A percentile compares a stretch with the other conserved stretches of the same genome.
These are phyloP conservation scores for Russula sp. DNA, from an alignment of 768 basidiomycete species.

Conservation along the genomic window DNA sequence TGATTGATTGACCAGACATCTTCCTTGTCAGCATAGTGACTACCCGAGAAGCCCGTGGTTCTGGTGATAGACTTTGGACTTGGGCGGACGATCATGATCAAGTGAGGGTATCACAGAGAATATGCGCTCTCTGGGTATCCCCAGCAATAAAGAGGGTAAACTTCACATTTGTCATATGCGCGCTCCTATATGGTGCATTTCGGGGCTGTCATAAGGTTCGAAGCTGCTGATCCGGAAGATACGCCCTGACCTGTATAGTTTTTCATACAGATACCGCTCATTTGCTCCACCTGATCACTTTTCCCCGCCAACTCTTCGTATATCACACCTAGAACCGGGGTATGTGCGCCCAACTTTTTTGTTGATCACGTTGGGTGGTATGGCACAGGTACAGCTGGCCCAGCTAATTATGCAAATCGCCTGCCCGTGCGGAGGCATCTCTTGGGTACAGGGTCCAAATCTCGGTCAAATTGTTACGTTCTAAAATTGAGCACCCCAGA, in stretches of 20 bases:
- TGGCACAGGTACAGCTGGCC: too few species aligned
- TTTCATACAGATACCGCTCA: background rate
- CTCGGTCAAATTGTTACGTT: slow-evolving; percentile 47
- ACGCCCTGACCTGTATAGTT: background rate
- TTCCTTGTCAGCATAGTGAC: slow-evolving; percentile 37
- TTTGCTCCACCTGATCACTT: background rate
- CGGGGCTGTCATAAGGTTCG: slow-evolving; percentile 37
- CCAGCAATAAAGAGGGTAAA: slow-evolving; percentile 44
- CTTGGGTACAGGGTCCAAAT: slow-evolving; percentile 45
- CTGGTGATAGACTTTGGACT: background rate
- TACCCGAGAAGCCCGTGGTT: background rate
- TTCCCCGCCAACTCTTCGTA: slow-evolving; percentile 36
- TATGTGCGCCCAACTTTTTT: slow-evolving; percentile 43
- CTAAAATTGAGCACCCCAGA: slow-evolving; percentile 19
- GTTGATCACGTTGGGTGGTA: too few species aligned
- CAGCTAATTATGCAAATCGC: slow-evolving; percentile 47
- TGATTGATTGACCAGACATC: slow-evolving; percentile 43
- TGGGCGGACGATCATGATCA: slow-evolving; percentile 45
- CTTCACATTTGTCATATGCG: background rate
- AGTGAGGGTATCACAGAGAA: slow-evolving; percentile 49
- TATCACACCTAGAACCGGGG: slow-evolving; percentile 48
- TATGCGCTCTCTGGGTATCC: slow-evolving; percentile 42
- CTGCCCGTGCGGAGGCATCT: slow-evolving; percentile 45
- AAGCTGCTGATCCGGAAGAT: slow-evolving; percentile 44
- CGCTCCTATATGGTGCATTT: background rate